phyloP scores from a whole-genome alignment of 345 rosid species.

The Clausena lansium region DNA sequence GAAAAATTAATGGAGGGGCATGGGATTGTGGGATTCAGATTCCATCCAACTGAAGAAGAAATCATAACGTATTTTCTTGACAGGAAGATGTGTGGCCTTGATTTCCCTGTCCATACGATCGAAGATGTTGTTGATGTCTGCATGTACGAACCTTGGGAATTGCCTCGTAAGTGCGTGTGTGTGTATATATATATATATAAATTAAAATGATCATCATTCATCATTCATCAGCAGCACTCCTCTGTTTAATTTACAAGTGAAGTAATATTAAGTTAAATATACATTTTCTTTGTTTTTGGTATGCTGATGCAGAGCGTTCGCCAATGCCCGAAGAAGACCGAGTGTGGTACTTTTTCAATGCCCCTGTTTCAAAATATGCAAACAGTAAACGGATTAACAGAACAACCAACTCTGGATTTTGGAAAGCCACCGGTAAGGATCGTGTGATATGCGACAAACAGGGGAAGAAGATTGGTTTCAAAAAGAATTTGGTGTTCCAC shows the following conservation, averaged over 20 bases:
- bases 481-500: slow-evolving; percentile 13
- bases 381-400: neutral
- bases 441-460: neutral
- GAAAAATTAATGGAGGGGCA: neutral
- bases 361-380: neutral
- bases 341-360: slow-evolving; percentile 18
- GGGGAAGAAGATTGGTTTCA: neutral
- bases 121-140: neutral
- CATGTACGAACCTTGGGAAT: neutral
- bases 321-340: neutral
- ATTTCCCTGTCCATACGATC: slow-evolving; percentile 6
- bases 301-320: neutral
- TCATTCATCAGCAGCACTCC: too few relatives aligned
- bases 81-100: neutral
- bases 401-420: neutral
- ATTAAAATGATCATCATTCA: too few relatives aligned
- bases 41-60: slow-evolving; percentile 12
- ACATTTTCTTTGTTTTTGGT: too few relatives aligned
- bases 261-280: too few relatives aligned
- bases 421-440: slow-evolving; percentile 1
- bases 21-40: slow-evolving; percentile 5
- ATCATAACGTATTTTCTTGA: neutral
- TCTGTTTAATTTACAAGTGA: too few relatives aligned
- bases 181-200: too few relatives aligned
- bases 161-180: slow-evolving; percentile 49